Conservation (phyloP, 352 stramenopile genomes). For the Phytophthora gonapodyides region DNA sequence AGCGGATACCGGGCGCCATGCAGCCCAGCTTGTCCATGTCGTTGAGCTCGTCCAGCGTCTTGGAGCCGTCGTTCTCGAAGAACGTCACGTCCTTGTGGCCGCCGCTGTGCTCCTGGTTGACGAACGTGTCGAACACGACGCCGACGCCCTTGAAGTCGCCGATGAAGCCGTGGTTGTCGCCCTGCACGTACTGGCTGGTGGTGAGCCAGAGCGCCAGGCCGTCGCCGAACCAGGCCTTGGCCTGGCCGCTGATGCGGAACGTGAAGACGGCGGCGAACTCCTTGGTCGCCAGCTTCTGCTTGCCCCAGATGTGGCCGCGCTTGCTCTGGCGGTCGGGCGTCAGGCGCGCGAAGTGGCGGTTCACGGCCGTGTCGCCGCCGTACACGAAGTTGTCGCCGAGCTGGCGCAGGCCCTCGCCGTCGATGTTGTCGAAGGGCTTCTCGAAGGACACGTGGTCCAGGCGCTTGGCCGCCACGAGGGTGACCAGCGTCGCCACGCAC, state of each 20-base stretch:
- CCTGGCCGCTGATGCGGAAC: conserved; percentile 86
- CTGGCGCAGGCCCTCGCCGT: conserved; percentile 57
- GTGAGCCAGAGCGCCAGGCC: conserved; percentile 85
- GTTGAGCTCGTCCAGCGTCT: conserved; percentile 79
- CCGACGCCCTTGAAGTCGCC: conserved; percentile 74
- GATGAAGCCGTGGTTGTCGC: conserved; percentile 85
- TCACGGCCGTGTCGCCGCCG: conserved; percentile 69
- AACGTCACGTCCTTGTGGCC: conserved; percentile 88
- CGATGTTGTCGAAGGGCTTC: conserved; percentile 83
- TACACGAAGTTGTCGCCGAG: conserved; percentile 61
- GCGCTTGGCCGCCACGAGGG: conserved; percentile 35
- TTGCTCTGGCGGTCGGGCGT: conserved; percentile 84
- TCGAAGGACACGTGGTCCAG: conserved; percentile 67
- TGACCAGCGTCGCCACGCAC: conserved; percentile 26
- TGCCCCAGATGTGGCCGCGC: conserved; percentile 76
- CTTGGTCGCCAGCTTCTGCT: conserved; percentile 54
- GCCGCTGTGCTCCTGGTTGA: conserved; percentile 76
- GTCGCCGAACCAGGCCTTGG: conserved; percentile 75
- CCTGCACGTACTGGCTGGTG: conserved; percentile 53
- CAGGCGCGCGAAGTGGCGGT: conserved; percentile 82
- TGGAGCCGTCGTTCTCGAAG: conserved; percentile 78
- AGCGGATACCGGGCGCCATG: conserved; percentile 77
- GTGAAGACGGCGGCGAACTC: conserved; percentile 83
- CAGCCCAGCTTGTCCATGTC: conserved; percentile 72
- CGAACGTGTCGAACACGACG: conserved; percentile 86